Evolutionary conservation across 495 filamentous ascomycete species (phyloP), one percentile per base, ranked within the genome.

Genomic region (Penicillium herquei): DNA sequence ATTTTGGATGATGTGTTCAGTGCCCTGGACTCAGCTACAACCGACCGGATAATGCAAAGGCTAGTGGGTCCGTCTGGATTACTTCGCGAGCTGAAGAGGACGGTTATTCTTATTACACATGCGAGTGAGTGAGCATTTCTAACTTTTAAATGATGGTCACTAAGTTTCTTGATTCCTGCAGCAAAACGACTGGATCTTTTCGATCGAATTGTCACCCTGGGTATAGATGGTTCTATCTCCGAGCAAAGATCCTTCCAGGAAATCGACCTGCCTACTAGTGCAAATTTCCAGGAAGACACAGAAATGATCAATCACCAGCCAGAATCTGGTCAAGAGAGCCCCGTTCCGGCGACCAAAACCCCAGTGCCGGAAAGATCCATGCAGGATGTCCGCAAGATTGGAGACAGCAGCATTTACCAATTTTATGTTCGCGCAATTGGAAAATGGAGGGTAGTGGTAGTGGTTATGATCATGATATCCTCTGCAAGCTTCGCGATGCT

Each of bases 1-100:
- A 34, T 79, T 35, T 59, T 78, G 0, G 75, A 77, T 55, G 69
- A 77, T 49, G 60, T 69, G 0, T 63, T 77, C 16, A 73, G 71
- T 40, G 74, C 63, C 0, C 59, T 77, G 6, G 64, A 67, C 40
- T 6, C 51, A 6, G 16, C 32, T 8, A 60, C 42, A 0, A 33
- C 52, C 7, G 26, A 17, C 1, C 17, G 13, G 8, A 51, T 66
- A 3, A 9, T 42, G 3, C 14, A 54, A 9, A 40, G 49, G n/a
- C 47, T 64, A 18, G 55, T 64, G 51, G 51, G 48, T 17, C 30
- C 33, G 9, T 9, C 51, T 14, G 52, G 61, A 18, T 18, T 52
- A 39, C 51, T 69, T 49, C 44, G 47, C 8, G 13, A 47, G 16
- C 11, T 44, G 7, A 43, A 43, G 10, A 64, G 9, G 21, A 57